A percentile compares a stretch with the other conserved stretches of the same genome.
These are phyloP conservation scores for Clitocybe nebularis DNA, from an alignment of 1,284 basidiomycete genomes.

Conservation along the genomic window DNA sequence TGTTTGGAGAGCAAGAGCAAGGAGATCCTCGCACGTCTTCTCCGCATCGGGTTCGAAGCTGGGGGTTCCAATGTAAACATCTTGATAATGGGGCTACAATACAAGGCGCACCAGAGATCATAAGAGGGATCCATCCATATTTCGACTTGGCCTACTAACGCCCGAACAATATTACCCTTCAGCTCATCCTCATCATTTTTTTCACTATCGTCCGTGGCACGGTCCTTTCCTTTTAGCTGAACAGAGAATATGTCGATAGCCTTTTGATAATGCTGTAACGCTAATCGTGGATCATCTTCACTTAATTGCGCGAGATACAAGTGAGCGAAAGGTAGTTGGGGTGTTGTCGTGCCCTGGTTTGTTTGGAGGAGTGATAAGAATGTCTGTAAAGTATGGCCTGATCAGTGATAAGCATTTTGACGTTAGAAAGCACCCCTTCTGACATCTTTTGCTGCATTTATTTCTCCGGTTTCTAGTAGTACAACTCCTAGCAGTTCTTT, in stretches of 20 bases:
- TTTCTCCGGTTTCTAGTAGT: conserved; percentile 75
- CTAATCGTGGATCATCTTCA: conserved; percentile 71
- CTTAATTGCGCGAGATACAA: conserved; percentile 89
- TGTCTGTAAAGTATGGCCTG: conserved; percentile 40
- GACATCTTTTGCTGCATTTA: conserved; percentile 72
- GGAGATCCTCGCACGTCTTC: conserved; percentile 75
- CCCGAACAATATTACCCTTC: conserved; percentile 73
- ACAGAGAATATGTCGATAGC: conserved; percentile 74
- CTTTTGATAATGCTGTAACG: conserved; percentile 77
- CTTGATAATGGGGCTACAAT: not conserved
- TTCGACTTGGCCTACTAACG: conserved; percentile 89
- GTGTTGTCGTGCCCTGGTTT: conserved; percentile 49
- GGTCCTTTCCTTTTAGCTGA: conserved; percentile 70
- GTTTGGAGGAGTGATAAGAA: conserved; percentile 63
- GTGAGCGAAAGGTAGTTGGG: conserved; percentile 79
- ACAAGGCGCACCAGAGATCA: conserved; percentile 74
- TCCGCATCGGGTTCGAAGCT: conserved; percentile 83
- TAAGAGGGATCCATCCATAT: conserved; percentile 91
- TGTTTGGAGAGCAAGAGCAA: conserved; percentile 68
- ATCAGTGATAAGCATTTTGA: not conserved
- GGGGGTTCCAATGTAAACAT: conserved; percentile 5
- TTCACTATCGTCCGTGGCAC: conserved; percentile 39
- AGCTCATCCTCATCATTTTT: conserved; percentile 60
- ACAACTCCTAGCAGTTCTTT: conserved; percentile 78
- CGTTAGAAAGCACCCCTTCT: conserved; percentile 19